These are phyloP conservation scores for Vigna reflexopilosa DNA, from an alignment of 306 rosid genomes.

Conservation along the genomic window DNA sequence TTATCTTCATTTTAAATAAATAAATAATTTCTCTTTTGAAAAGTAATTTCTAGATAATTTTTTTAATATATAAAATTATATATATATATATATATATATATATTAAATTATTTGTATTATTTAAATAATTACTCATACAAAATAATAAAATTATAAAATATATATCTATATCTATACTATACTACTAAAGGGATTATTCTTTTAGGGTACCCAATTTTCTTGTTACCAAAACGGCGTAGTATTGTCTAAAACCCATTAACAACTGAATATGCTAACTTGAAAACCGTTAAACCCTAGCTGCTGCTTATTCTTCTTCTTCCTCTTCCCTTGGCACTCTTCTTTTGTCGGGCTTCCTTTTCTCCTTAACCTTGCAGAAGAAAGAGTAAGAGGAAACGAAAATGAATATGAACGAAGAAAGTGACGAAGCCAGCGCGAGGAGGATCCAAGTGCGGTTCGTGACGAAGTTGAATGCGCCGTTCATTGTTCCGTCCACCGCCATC, in stretches of 20 bases:
- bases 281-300: constrained; percentile 43
- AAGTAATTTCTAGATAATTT: no score
- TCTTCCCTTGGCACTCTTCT: not conserved
- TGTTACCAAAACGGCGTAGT: not conserved
- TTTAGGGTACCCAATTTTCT: no score
- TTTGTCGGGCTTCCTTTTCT: not conserved
- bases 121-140: no score
- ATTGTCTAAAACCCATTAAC: constrained; percentile 20
- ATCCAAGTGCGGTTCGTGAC: constrained; percentile 87
- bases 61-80: no score
- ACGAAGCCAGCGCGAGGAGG: constrained; percentile 54
- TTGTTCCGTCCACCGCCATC: constrained; percentile 60
- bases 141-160: no score
- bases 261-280: not conserved
- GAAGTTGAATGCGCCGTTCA: constrained; percentile 58
- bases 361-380: constrained; percentile 2
- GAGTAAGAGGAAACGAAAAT: constrained; percentile 6
- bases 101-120: no score
- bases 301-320: not conserved
- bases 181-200: no score
- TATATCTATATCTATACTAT: no score
- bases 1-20: no score
- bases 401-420: constrained; percentile 57
- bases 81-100: no score
- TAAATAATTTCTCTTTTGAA: no score